A percentile compares a stretch with the other conserved stretches of the same genome.
Conservation (phyloP, 257 asterid species). For the Echium plantagineum region DNA sequence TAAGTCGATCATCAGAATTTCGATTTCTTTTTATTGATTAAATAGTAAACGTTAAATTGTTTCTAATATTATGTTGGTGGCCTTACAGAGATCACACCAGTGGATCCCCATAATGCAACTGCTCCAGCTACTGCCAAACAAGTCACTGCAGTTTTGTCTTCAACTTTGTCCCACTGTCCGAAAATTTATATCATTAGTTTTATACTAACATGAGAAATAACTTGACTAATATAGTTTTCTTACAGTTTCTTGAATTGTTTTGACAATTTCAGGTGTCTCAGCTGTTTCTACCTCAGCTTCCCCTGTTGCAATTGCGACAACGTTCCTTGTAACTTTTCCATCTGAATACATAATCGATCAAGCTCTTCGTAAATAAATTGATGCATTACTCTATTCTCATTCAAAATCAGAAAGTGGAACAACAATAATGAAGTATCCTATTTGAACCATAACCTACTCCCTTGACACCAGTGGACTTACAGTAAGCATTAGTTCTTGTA, state of each 20-base stretch:
- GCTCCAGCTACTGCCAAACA: slow-evolving; percentile 60
- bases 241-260: slow-evolving; percentile 53
- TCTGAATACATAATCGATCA: slow-evolving; percentile 21
- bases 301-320: slow-evolving; percentile 62
- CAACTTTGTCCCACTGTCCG: slow-evolving; percentile 76
- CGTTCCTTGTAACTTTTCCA: slow-evolving; percentile 46
- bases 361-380: neutral
- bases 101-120: slow-evolving; percentile 47
- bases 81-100: slow-evolving; percentile 58
- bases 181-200: neutral
- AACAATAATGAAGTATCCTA: too few species aligned
- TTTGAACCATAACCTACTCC: too few species aligned
- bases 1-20: neutral
- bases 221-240: too few species aligned
- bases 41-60: neutral
- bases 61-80: neutral
- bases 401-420: neutral
- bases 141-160: slow-evolving; percentile 78
- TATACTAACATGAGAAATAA: neutral
- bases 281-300: slow-evolving; percentile 45
- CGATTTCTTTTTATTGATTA: neutral
- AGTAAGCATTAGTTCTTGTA: slow-evolving; percentile 37
- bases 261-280: slow-evolving; percentile 58
- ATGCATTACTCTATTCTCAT: too few species aligned
- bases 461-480: slow-evolving; percentile 16